Conservation (phyloP, 2,329 filamentous ascomycete species). For the Pseudocercospora eumusae region DNA sequence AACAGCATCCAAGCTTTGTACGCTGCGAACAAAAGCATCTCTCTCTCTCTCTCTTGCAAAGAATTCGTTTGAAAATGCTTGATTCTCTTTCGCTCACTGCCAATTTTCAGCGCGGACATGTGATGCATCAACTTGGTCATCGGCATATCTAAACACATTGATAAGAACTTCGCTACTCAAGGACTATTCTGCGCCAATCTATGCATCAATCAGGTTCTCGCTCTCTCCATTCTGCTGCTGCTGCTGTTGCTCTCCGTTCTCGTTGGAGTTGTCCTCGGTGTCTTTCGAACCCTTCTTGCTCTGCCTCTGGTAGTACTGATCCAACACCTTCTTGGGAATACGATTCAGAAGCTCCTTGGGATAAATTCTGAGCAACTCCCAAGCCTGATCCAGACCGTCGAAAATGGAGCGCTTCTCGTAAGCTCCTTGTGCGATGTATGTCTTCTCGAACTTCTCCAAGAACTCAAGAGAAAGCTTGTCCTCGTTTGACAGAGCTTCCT, state of each 20-base stretch:
- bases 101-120: no score
- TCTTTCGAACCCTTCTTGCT: slow-evolving; percentile 48
- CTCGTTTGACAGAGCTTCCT: slow-evolving; percentile 91
- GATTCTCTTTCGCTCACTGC: not conserved
- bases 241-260: slow-evolving; percentile 33
- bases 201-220: slow-evolving; percentile 35
- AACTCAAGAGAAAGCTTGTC: slow-evolving; percentile 98
- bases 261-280: slow-evolving; percentile 46
- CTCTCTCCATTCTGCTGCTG: slow-evolving; percentile 36
- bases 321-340: slow-evolving; percentile 56
- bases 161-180: not conserved
- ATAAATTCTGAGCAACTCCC: slow-evolving; percentile 95
- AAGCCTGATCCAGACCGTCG: slow-evolving; percentile 93
- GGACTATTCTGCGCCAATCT: slow-evolving; percentile 7
- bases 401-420: slow-evolving; percentile 91
- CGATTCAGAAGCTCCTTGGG: slow-evolving; percentile 98
- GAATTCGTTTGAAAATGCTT: not conserved
- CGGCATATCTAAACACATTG: slow-evolving; percentile 18
- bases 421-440: slow-evolving; percentile 86
- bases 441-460: slow-evolving; percentile 95
- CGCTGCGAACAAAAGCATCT: not conserved
- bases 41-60: no score
- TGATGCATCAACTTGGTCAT: not conserved
- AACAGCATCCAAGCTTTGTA: not conserved
- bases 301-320: slow-evolving; percentile 54